phyloP scores from a whole-genome alignment of 1,284 basidiomycete genomes.

The Papiliotrema nemorosa region DNA sequence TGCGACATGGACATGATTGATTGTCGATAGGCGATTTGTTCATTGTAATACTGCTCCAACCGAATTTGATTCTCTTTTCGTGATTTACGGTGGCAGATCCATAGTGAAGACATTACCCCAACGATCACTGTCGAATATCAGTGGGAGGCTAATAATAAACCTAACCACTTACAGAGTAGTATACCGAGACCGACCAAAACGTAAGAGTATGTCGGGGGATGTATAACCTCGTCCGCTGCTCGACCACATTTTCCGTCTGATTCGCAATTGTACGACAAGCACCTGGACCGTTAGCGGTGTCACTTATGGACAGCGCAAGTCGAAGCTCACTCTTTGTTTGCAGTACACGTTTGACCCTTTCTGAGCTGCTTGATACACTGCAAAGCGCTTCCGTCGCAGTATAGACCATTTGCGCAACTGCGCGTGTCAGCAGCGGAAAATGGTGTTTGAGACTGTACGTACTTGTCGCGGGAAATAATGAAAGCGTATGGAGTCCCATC shows the following conservation, averaged over 20 bases:
- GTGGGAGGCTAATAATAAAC: not conserved
- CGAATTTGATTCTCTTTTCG: constrained; percentile 72
- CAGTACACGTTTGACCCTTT: no score
- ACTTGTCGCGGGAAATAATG: constrained; percentile 69
- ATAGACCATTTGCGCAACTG: constrained; percentile 56
- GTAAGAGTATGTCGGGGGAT: constrained; percentile 67
- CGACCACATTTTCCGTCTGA: constrained; percentile 59
- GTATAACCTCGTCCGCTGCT: constrained; percentile 60
- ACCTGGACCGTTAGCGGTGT: constrained; percentile 53
- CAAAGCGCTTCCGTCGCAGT: constrained; percentile 64
- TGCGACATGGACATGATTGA: constrained; percentile 49
- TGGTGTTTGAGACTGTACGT: constrained; percentile 10
- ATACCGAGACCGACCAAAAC: constrained; percentile 68
- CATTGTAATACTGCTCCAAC: constrained; percentile 79
- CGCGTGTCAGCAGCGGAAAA: no score
- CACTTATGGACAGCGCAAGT: not conserved
- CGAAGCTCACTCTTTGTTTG: constrained; percentile 65
- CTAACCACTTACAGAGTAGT: constrained; percentile 56
- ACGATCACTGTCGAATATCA: constrained; percentile 58
- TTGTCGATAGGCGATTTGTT: constrained; percentile 56
- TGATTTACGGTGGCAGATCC: constrained; percentile 65
- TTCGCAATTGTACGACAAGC: constrained; percentile 70
- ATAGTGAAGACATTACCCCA: constrained; percentile 64
- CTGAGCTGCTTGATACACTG: constrained; percentile 63
- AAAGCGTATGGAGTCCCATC: constrained; percentile 60